Base-by-base conservation (phyloP, 306 rosid species). In the Pterocarpus macrocarpus region DNA sequence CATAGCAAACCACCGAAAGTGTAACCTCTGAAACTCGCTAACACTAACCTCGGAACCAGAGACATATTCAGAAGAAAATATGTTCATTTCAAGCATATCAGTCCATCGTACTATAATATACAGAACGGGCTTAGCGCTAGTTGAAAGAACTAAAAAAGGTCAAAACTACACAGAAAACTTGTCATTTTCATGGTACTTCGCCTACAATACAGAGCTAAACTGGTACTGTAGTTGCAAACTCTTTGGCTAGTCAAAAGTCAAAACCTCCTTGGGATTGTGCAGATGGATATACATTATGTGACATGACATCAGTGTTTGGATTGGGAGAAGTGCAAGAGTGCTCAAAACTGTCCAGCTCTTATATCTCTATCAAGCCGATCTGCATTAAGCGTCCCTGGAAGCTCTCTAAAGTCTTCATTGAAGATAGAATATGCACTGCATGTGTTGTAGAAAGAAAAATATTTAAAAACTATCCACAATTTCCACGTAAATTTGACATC, bases 391-490 rank as follows among this genome's bases (percentile, higher is more conserved):
- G 97, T 93, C 65, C 98, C 94, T 0, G 97, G 99, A 81, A 95
- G 97, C 90, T 95, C 98, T 86, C 89, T 90, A 68, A 93, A 95
- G 85, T 90, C 94, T 91, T 95, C 98, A 77, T 93, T 93, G 92
- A 93, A 93, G 80, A 95, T 92, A 22, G 98, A 95, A 86, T 95
- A 95, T 36, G 98, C 98, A 85, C 98, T 91, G 94, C 82, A 87
- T 75, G 68, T 10, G 41, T 64, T 11, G 74, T 34, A 75, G 43
- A 64, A 45, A 5, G 45, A 39, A 74, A 56, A 61, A 38, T 49
- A 58, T 68, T 75, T 43, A 56, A 63, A 58, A 80, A 49, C n/a
- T 9, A 55, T 28, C 30, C 78, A 39, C 15, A 41, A 64, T 80
- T 43, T 70, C 59, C 34, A 76, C 35, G 73, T 69, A 63, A 61